Conservation (phyloP, 441 rosid genomes). For the Jatropha podagrica region DNA sequence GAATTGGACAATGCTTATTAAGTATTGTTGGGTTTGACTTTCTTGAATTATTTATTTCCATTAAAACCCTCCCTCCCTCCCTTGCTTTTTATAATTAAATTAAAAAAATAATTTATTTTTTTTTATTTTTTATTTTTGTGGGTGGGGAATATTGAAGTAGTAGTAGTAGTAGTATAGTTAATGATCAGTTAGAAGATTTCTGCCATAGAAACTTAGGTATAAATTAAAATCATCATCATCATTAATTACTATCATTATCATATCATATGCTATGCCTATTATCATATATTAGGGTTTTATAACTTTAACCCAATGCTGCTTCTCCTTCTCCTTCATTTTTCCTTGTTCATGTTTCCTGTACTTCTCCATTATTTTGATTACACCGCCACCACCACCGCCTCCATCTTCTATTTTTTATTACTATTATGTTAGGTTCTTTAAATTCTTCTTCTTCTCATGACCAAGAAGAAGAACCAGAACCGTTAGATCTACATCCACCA, state of each 20-base stretch:
- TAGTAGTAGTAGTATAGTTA: not conserved
- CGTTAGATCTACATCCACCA: constrained; percentile 14
- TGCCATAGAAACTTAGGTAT: not conserved
- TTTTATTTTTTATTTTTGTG: not conserved
- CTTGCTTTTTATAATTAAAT: not conserved
- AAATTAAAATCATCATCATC: not conserved
- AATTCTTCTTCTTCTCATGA: constrained; percentile 22
- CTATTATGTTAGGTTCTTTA: constrained; percentile 20
- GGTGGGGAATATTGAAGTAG: constrained; percentile 8
- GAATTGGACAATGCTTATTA: not conserved
- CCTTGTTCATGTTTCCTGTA: not conserved
- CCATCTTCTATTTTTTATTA: not conserved
- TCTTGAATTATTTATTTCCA: not conserved
- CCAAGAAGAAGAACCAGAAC: constrained; percentile 12
- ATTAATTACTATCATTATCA: not conserved
- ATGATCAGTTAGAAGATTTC: constrained; percentile 8
- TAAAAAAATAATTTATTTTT: not conserved
- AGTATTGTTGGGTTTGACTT: constrained; percentile 21
- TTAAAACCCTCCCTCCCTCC: not conserved
- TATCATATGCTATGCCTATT: not conserved
- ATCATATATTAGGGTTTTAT: constrained; percentile 16
- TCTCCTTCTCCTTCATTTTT: not conserved
- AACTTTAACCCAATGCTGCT: not conserved
- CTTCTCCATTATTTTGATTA: too few relatives aligned
- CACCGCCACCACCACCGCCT: not conserved